Evolutionary conservation across 176 grass and related monocot species (phyloP).

Genomic region (Oryza glaberrima): DNA sequence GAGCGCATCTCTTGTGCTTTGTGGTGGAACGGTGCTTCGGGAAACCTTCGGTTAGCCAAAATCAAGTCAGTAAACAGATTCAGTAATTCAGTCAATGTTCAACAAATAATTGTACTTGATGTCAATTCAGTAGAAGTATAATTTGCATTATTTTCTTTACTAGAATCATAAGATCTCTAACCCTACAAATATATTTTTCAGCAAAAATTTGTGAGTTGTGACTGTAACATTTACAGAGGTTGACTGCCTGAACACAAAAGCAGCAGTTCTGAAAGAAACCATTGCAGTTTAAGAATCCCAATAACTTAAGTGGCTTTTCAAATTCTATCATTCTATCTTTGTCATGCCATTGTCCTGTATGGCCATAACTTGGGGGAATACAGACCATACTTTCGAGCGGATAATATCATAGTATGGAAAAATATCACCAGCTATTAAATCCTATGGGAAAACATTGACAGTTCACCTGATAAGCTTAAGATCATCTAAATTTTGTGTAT

Average conservation of each 20-base stretch:
- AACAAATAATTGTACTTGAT: background rate
- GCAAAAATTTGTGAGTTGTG: background rate
- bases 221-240: background rate
- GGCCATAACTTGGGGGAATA: background rate
- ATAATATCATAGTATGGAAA: background rate
- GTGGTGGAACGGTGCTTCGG: conserved; percentile 62
- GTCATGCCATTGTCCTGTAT: background rate
- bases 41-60: conserved; percentile 55
- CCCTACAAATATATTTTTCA: background rate
- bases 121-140: background rate
- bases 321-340: background rate
- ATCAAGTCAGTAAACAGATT: conserved; percentile 24
- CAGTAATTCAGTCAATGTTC: background rate
- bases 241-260: background rate
- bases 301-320: background rate
- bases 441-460: background rate
- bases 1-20: conserved; percentile 69
- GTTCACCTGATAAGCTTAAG: background rate
- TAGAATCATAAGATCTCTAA: background rate
- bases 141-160: background rate
- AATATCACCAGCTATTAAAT: background rate
- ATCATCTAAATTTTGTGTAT: background rate
- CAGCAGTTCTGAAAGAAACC: background rate
- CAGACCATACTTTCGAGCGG: background rate
- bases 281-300: background rate